phyloP scores from a whole-genome alignment of 2,329 filamentous ascomycete species.

The Periconia macrospinosa region DNA sequence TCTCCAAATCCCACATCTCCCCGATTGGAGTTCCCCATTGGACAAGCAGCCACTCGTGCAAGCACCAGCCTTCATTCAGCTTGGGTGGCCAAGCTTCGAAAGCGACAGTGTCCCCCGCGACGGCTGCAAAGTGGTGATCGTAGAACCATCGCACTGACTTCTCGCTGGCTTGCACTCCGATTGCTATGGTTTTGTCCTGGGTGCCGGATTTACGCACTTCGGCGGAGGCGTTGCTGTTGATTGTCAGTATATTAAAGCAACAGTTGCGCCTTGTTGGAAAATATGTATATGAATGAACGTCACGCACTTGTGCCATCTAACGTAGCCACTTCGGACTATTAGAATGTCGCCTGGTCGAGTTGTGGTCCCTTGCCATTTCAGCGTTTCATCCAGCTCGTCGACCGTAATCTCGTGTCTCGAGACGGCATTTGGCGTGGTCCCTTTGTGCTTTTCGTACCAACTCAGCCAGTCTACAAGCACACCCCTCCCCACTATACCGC shows the following conservation, averaged over 20 bases:
- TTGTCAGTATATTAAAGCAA: constrained; percentile 1
- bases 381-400: constrained; percentile 29
- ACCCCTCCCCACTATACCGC: constrained; percentile 38
- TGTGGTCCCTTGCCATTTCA: constrained; percentile 34
- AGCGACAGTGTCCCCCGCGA: constrained; percentile 45
- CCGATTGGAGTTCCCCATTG: constrained; percentile 38
- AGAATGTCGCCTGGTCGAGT: constrained; percentile 38
- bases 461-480: constrained; percentile 37
- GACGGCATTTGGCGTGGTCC: constrained; percentile 28
- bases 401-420: constrained; percentile 33
- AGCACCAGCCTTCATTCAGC: constrained; percentile 31
- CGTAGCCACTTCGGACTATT: constrained; percentile 49
- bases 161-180: constrained; percentile 38
- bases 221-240: constrained; percentile 24
- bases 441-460: constrained; percentile 35
- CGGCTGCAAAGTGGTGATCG: constrained; percentile 37
- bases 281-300: background rate
- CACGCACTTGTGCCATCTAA: constrained; percentile 42
- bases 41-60: constrained; percentile 37
- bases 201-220: constrained; percentile 32
- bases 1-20: constrained; percentile 51
- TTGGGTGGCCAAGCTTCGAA: constrained; percentile 43
- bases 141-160: constrained; percentile 42
- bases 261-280: background rate
- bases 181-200: constrained; percentile 33